These are phyloP conservation scores for Claviceps monticola DNA, from an alignment of 2,329 filamentous ascomycete genomes.

Conservation along the genomic window DNA sequence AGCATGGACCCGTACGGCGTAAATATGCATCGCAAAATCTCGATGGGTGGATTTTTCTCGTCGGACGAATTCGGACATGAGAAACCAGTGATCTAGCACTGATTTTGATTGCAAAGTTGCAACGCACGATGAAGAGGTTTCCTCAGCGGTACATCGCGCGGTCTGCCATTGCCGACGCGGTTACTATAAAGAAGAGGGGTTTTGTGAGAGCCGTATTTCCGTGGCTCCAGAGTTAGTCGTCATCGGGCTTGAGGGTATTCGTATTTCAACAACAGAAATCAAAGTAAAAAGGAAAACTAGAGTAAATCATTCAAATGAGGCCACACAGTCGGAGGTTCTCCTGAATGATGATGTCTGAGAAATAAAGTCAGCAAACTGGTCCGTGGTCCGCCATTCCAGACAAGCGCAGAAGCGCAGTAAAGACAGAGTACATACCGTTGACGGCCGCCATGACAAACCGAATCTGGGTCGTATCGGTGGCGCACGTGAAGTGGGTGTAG, in stretches of 20 bases:
- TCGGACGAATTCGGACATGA: not conserved
- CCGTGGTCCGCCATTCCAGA: not conserved
- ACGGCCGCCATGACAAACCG: slow-evolving; percentile 99
- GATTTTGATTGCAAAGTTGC: not conserved
- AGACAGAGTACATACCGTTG: slow-evolving; percentile 54
- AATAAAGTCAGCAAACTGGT: slow-evolving; percentile 25
- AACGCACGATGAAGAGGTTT: not conserved
- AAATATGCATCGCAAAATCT: not conserved
- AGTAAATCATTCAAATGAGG: slow-evolving; percentile 59
- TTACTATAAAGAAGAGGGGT: slow-evolving; percentile 18
- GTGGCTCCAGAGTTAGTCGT: slow-evolving; percentile 24
- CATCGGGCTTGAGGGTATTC: slow-evolving; percentile 31
- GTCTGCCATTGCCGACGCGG: slow-evolving; percentile 15
- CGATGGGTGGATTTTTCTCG: not conserved
- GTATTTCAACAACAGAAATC: slow-evolving; percentile 14
- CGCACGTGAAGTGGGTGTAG: slow-evolving; percentile 98
- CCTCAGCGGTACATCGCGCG: not conserved
- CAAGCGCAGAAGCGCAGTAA: slow-evolving; percentile 1
- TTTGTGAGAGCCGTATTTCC: slow-evolving; percentile 25
- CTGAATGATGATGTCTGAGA: slow-evolving; percentile 94
- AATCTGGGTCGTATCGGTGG: slow-evolving; percentile 97
- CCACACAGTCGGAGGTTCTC: slow-evolving; percentile 95
- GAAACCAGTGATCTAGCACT: not conserved
- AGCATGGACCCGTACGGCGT: not conserved
- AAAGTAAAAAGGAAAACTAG: slow-evolving; percentile 17